Evolutionary conservation across 2,329 filamentous ascomycete genomes (phyloP), one percentile per base, ranked within the genome.

Genomic region (Colletotrichum kahawae): DNA sequence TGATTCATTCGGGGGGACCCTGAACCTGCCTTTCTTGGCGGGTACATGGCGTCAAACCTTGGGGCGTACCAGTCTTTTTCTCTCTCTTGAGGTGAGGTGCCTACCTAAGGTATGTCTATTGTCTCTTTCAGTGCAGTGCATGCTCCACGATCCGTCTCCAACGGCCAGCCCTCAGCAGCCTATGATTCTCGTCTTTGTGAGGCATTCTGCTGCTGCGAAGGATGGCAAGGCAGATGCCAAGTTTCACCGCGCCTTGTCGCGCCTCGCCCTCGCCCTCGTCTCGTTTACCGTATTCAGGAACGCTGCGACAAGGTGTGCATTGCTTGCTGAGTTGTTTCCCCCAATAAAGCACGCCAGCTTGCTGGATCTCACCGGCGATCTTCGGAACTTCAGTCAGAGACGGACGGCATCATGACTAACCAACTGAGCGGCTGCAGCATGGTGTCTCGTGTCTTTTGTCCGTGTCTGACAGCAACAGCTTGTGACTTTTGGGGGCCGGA

Each of bases 21-120:
- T 75, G 60, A 71, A 33, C 54, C 48, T 62, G 68, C 68, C 72
- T 67, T 21, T 74, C 72, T 75, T 71, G 68, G 68, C 72, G 38
- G 43, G 36, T 34, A 51, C 56, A 38, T 34, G 10, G 57, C 57
- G 31, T 60, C 57, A 60, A 60, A 60, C 57, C 57, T 60, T 60
- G 57, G n/a, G 29, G 21, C 29, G 57, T 60, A 60, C n/a, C 31
- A 18, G 57, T 60, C 12, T 12, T 21, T 60, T 60, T 60, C 24
- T 13, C n/a, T 60, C 57, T 60, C 24, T 21, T 21, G 21, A 21
- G 21, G 21, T 21, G 21, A 21, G 21, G 21, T 21, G 21, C 21
- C 21, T 21, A 21, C 21, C 21, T 21, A 21, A 21, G 21, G 21
- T 21, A 21, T 21, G 21, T 21, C 21, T 21, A 21, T 21, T 21